Evolutionary conservation across 176 grass and related monocot species (phyloP), one percentile per base, ranked within the genome.

Genomic region (Carex myosuroides): DNA sequence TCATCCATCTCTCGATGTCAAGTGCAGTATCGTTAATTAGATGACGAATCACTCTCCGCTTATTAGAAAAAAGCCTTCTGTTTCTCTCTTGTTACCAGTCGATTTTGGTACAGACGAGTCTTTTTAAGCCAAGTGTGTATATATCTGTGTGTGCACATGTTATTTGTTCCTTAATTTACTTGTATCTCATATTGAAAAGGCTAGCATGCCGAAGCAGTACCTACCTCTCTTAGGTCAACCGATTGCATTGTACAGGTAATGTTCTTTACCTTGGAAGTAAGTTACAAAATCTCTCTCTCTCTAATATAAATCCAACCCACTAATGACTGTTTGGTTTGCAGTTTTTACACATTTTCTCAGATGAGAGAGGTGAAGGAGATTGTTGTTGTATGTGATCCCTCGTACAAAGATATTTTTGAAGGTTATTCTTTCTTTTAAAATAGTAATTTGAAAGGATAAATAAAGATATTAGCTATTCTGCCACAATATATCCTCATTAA

Each of bases 201-300:
- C 91, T 86, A 95, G 57, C 35, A 95, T 99, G 96, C 96, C 96
- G 29, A 99, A 99, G 81, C 96, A 99, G 81, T 99, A 99, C 80
- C 83, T 99, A 29, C 89, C 96, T 35, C 84, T 99, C 22, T 65
- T 92, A 33, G 96, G 96, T 80, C 57, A 89, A 67, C 96, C 96
- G 44, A 99, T 99, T 83, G 93, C 96, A 33, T 82, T 99, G 65
- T 92, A 99, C 88, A 98, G 95, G 92, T 98, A 86, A 7, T 78
- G 73, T 56, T 87, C 37, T 88, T 83, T 60, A 53, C 7, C 17
- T 54, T 14, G 26, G 26, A 56, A 78, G 22, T 78, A 33, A 16
- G 0, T 30, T 29, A 12, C 2, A 18, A 56, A 33, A 0, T 18
- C 24, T 29, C 0, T 61, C 4, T 26, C 44, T 74, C 20, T 10